A percentile compares a stretch with the other conserved stretches of the same genome.
Conservation (phyloP, 352 stramenopile genomes). For the Globisporangium spiculum region DNA sequence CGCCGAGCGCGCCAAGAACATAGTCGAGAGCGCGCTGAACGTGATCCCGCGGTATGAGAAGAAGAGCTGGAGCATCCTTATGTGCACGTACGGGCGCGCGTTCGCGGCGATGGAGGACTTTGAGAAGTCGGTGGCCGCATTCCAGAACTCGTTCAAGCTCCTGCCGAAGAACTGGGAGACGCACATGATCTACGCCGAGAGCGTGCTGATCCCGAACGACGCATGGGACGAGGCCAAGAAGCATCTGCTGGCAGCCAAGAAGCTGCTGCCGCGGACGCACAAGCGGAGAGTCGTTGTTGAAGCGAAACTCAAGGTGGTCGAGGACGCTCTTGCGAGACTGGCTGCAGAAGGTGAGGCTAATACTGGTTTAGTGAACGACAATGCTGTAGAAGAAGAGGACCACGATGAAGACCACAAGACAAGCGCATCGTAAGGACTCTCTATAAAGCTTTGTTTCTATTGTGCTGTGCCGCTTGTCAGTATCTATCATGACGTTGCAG, state of each 20-base stretch:
- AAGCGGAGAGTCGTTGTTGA: constrained; percentile 46
- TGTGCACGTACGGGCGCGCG: constrained; percentile 80
- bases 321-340: constrained; percentile 21
- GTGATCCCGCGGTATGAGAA: constrained; percentile 73
- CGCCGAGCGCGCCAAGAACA: constrained; percentile 59
- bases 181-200: constrained; percentile 82
- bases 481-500: neutral
- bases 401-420: constrained; percentile 9
- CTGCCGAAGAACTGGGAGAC: constrained; percentile 79
- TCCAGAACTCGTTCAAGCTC: constrained; percentile 80
- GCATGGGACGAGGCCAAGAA: constrained; percentile 71
- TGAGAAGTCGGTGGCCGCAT: constrained; percentile 72
- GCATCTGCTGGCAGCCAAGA: constrained; percentile 58
- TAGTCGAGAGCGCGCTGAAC: constrained; percentile 72
- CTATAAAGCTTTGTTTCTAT: neutral
- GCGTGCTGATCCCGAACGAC: constrained; percentile 68
- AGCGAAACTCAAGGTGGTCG: constrained; percentile 54
- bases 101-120: constrained; percentile 69
- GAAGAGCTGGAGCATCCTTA: constrained; percentile 80
- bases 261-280: constrained; percentile 56
- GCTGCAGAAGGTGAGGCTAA: neutral
- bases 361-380: neutral
- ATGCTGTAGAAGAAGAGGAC: constrained; percentile 6
- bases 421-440: constrained; percentile 6
- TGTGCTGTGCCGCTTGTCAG: neutral